phyloP scores from a whole-genome alignment of 352 stramenopile genomes.

The Phytopythium delawarense region DNA sequence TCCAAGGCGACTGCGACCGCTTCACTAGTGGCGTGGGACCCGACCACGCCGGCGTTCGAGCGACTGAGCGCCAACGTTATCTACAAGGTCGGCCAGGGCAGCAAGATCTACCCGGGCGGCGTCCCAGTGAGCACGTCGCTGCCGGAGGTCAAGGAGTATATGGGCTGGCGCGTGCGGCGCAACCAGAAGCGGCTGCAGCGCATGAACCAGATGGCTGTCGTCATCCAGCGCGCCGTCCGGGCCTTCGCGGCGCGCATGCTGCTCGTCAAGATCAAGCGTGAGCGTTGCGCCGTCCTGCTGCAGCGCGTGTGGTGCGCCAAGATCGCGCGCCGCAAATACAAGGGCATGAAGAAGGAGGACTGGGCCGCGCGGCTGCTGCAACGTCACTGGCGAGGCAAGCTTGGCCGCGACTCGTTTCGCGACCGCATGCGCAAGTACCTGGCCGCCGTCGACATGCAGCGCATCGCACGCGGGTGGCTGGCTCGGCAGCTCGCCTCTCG shows the following conservation, averaged over 20 bases:
- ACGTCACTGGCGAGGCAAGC: conserved; percentile 88
- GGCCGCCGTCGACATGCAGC: conserved; percentile 83
- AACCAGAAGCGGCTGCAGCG: conserved; percentile 91
- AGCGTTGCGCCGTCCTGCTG: conserved; percentile 77
- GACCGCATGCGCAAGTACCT: conserved; percentile 69
- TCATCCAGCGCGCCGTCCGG: conserved; percentile 90
- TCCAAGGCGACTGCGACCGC: not conserved
- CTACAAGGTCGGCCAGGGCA: conserved; percentile 78
- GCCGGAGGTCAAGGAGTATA: conserved; percentile 94
- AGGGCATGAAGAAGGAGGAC: conserved; percentile 79
- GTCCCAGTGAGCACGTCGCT: conserved; percentile 7
- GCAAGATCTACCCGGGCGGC: conserved; percentile 75
- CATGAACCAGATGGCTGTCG: conserved; percentile 73
- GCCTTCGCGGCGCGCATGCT: conserved; percentile 86
- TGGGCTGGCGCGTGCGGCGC: conserved; percentile 92
- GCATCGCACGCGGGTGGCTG: conserved; percentile 79
- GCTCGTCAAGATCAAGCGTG: conserved; percentile 61
- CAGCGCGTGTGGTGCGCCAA: conserved; percentile 89
- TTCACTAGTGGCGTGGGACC: conserved; percentile 36
- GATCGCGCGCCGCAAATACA: conserved; percentile 66
- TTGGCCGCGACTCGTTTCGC: conserved; percentile 76
- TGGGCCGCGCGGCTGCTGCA: conserved; percentile 91
- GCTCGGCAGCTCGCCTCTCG: conserved; percentile 48
- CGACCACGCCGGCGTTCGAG: conserved; percentile 81
- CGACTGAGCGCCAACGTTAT: conserved; percentile 81